Evolutionary conservation across 2,329 filamentous ascomycete species (phyloP).

Genomic region (Diaporthe sp.): DNA sequence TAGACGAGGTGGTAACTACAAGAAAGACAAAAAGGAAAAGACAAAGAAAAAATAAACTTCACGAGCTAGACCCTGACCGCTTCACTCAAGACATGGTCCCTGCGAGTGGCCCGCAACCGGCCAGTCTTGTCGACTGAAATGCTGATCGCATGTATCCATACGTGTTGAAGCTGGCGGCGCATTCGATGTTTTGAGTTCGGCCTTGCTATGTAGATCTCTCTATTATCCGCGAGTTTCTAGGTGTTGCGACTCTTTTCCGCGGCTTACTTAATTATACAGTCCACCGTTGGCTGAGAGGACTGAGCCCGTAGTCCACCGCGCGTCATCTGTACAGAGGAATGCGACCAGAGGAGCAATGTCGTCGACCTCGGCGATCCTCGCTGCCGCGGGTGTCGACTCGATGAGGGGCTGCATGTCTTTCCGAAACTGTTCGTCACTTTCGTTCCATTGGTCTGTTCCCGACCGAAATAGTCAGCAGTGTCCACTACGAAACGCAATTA

Average conservation of each 20-base stretch:
- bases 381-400: conserved; percentile 57
- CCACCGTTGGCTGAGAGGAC: conserved; percentile 41
- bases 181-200: not conserved
- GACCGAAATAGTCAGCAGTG: no score
- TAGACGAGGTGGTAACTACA: not conserved
- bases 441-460: not conserved
- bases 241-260: not conserved
- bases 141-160: not conserved
- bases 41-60: not conserved
- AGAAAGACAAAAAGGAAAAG: not conserved
- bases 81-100: not conserved
- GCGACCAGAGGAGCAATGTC: conserved; percentile 40
- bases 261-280: not conserved
- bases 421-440: not conserved
- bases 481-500: conserved; percentile 47
- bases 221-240: not conserved
- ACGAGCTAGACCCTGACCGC: not conserved
- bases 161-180: not conserved
- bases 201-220: not conserved
- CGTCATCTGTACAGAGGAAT: conserved; percentile 39
- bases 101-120: not conserved
- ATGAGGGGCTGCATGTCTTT: conserved; percentile 43
- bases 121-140: not conserved
- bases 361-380: conserved; percentile 65
- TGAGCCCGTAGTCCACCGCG: conserved; percentile 40